Evolutionary conservation across 75 land plant species (phyloP).

Genomic region (Sequoia sempervirens): DNA sequence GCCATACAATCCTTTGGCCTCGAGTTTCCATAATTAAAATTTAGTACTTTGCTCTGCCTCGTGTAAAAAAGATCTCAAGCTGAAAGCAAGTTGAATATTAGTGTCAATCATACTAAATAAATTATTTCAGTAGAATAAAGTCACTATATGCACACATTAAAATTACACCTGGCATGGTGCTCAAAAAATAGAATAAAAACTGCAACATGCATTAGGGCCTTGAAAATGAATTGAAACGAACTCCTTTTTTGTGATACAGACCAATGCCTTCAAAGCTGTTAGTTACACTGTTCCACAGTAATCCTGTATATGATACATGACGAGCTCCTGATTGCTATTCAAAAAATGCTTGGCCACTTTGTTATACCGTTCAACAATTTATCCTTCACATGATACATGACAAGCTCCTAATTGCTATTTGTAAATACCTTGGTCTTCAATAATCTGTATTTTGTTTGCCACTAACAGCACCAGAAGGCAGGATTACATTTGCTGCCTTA

Average conservation of each 20-base stretch:
- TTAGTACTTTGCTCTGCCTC: not conserved
- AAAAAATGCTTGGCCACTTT: not conserved
- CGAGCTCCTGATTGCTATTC: not conserved
- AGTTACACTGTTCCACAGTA: not conserved
- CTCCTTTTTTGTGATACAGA: not conserved
- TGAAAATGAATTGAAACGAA: not conserved
- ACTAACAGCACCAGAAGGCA: not conserved
- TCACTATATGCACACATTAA: not conserved
- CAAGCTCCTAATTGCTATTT: not conserved
- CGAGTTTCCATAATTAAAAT: not conserved
- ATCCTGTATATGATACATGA: slow-evolving; percentile 1
- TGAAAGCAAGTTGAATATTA: not conserved
- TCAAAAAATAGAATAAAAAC: not conserved
- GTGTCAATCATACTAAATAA: not conserved
- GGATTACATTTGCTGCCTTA: not conserved
- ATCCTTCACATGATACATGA: not conserved
- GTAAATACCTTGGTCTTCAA: not conserved
- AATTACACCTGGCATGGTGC: not conserved
- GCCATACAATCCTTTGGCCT: not conserved
- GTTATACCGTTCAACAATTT: not conserved
- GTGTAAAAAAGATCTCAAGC: not conserved
- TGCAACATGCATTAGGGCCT: not conserved
- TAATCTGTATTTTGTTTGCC: not conserved
- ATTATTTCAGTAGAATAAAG: not conserved
- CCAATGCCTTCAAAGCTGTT: slow-evolving; percentile 5